Base-by-base conservation (phyloP, 306 rosid genomes). In the Inga leiocalycina region DNA sequence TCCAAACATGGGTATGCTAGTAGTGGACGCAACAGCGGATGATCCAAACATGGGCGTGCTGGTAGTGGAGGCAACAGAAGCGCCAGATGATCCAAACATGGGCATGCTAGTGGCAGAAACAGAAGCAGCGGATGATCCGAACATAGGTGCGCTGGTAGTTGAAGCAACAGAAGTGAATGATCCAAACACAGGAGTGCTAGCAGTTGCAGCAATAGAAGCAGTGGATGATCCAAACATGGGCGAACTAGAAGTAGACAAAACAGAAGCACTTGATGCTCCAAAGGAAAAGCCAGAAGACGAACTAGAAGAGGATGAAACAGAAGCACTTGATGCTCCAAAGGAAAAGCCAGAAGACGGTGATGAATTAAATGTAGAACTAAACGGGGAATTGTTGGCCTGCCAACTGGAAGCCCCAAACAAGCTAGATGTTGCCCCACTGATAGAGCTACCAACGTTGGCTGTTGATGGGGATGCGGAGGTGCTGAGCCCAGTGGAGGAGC, bases 381-480 rank as follows among this genome's bases (percentile, higher is more conserved):
- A 93, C 5, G 92, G 75, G 27, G 93, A 79, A 65, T 86, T 86
- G 75, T 87, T 54, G 62, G 93, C 69, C 87, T 85, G 91, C 98
- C 93, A 90, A 80, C 81, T 82, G 71, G 91, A 68, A 57, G 57
- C 45, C 69, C 86, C 84, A 81, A 90, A 89, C 80, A 86, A 30
- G 77, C 82, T 69, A 77, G 97, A 66, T 14, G 86, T 82, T 65
- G 89, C 27, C 46, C 84, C 85, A 74, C 89, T 84, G 78, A 82
- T 79, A 71, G 97, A 86, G 84, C 93, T 83, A 62, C 80, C 27
- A 44, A 88, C 76, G 75, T 84, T 95, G 73, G 80, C 86, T 13
- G 85, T 87, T 13, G 88, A 68, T 39, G 89, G 66, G 44, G 96
- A 86, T 73, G 92, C 85, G 74, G 98, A 84, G 61, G 87, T 51